Evolutionary conservation across 768 basidiomycete genomes (phyloP).

Genomic region (Suillus lakei): DNA sequence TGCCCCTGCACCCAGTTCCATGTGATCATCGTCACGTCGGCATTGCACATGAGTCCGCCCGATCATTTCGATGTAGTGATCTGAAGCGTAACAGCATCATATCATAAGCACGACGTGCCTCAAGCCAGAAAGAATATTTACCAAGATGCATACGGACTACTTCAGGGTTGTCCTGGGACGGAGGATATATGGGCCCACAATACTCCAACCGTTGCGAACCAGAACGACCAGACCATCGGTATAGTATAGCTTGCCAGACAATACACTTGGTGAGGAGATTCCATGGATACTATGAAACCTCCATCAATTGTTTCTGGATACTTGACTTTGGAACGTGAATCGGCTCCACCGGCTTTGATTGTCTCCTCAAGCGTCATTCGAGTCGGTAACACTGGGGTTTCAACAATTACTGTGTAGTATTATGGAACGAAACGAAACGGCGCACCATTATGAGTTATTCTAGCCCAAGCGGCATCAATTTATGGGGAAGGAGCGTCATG

Average conservation of each 20-base stretch:
- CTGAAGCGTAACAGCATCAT: neutral
- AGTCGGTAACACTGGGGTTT: slow-evolving; percentile 1
- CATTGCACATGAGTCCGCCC: slow-evolving; percentile 19
- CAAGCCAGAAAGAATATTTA: neutral
- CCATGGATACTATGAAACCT: slow-evolving; percentile 13
- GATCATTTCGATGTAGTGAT: slow-evolving; percentile 12
- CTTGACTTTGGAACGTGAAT: slow-evolving; percentile 5
- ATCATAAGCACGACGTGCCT: neutral
- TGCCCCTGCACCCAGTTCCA: slow-evolving; percentile 17
- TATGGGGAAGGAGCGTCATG: slow-evolving; percentile 11
- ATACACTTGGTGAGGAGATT: slow-evolving; percentile 11
- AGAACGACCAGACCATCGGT: neutral
- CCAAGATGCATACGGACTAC: slow-evolving; percentile 12
- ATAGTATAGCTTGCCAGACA: slow-evolving; percentile 8
- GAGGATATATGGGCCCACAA: slow-evolving; percentile 1
- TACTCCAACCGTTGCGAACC: slow-evolving; percentile 10
- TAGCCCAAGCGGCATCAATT: slow-evolving; percentile 16
- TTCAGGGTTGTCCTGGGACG: slow-evolving; percentile 9
- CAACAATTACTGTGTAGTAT: neutral
- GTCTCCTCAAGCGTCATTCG: slow-evolving; percentile 4
- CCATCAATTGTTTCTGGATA: slow-evolving; percentile 14
- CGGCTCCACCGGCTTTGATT: slow-evolving; percentile 1
- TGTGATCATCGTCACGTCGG: slow-evolving; percentile 13
- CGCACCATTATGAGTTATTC: slow-evolving; percentile 9
- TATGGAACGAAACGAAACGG: neutral